Conservation (phyloP, 306 rosid species). For the Parietaria judaica region DNA sequence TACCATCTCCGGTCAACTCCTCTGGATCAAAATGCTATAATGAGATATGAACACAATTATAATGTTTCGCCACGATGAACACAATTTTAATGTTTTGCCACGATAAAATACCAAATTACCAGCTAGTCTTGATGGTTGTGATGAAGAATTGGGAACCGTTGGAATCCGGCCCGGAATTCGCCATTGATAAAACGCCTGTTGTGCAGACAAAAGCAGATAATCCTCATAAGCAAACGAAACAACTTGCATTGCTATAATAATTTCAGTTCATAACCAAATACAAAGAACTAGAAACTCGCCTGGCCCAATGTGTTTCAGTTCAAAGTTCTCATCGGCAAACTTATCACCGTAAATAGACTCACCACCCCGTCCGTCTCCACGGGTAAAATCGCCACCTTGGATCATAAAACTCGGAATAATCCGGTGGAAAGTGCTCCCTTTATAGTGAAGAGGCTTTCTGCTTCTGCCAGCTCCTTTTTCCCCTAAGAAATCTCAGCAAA, state of each 20-base stretch:
- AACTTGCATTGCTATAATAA: not conserved
- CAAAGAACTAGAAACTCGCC: slow-evolving; percentile 34
- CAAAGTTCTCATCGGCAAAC: slow-evolving; percentile 81
- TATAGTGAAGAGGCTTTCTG: slow-evolving; percentile 60
- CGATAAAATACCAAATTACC: slow-evolving; percentile 30
- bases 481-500: slow-evolving; percentile 38
- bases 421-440: slow-evolving; percentile 74
- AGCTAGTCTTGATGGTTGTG: slow-evolving; percentile 66
- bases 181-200: slow-evolving; percentile 79
- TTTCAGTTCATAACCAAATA: not conserved
- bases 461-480: slow-evolving; percentile 69
- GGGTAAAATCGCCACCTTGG: slow-evolving; percentile 87
- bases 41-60: not conserved
- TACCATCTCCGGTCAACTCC: too few species aligned
- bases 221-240: not conserved
- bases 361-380: slow-evolving; percentile 81
- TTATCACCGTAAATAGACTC: slow-evolving; percentile 68
- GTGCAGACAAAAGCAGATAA: not conserved
- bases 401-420: slow-evolving; percentile 79
- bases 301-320: slow-evolving; percentile 61
- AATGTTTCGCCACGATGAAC: not conserved
- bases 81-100: not conserved
- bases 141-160: slow-evolving; percentile 94
- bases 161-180: slow-evolving; percentile 79
- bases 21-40: not conserved